Base-by-base conservation (phyloP, 2,329 filamentous ascomycete species). In the Tolypocladium nubicola region DNA sequence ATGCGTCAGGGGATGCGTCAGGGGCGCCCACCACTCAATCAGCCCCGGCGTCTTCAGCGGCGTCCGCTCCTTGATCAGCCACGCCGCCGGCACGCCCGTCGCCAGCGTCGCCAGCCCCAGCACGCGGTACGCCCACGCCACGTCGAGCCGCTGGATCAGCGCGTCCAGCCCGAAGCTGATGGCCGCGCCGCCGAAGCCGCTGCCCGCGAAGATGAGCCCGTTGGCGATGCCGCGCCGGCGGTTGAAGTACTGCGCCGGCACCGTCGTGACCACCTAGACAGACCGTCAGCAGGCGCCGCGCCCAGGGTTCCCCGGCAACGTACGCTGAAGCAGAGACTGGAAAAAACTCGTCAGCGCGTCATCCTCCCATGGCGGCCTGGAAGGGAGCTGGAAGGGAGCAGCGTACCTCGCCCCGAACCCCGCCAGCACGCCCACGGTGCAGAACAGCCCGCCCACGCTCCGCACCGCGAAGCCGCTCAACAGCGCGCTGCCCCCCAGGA, bases 401-500 rank as follows among this genome's bases (percentile, higher is more conserved):
- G n/a, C n/a, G n/a, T n/a, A 47, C 45, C 45, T 47, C 45, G 14
- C 26, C 6, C 45, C 45, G 4, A 47, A 47, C 5, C 45, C 45
- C 45, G 26, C 19, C 45, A 47, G 4, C 23, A 47, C 45, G 6
- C 45, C 45, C 6, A 30, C 45, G 6, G 45, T 47, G 45, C 45
- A 47, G 9, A 47, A 47, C 13, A 47, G 45, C 23, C 23, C 45
- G 23, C 23, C 45, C 23, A 47, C 23, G 45, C 19, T 47, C 13
- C 14, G 61, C n/a, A 69, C 64, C 0, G 71, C 63, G 41, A 74
- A 75, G 45, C 68, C 65, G n/a, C 71, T 75, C 26, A 70, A n/a
- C 58, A 83, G 71, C 59, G 79, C 71, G 1, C 78, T 78, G 6
- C 75, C 33, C 0, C 80, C 79, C 56, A 85, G 72, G 21, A 82